Conservation (phyloP, 768 basidiomycete genomes). For the Kwoniella botswanensis region DNA sequence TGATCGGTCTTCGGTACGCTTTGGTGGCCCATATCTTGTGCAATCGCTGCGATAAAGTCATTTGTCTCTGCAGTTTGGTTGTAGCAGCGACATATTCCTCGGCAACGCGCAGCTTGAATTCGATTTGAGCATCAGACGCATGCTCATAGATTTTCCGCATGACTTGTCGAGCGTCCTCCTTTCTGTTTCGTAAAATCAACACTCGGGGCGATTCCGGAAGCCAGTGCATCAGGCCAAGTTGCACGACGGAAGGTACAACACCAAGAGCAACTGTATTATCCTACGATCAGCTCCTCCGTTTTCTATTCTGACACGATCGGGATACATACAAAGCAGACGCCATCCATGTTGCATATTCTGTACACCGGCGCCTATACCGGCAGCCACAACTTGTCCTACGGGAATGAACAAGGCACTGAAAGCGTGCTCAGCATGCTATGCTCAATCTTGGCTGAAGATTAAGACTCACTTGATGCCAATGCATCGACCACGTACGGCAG, state of each 20-base stretch:
- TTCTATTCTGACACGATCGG: too few relatives aligned
- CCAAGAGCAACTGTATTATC: slow-evolving; percentile 20
- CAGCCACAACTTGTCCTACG: slow-evolving; percentile 23
- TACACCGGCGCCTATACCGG: slow-evolving; percentile 22
- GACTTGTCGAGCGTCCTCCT: slow-evolving; percentile 20
- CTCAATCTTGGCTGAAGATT: background rate
- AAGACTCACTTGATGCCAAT: slow-evolving; percentile 24
- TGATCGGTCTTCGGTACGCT: slow-evolving; percentile 26
- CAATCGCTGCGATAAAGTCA: slow-evolving; percentile 5
- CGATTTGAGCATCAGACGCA: slow-evolving; percentile 18
- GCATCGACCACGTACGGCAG: slow-evolving; percentile 28
- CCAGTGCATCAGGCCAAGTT: slow-evolving; percentile 23
- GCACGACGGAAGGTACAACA: slow-evolving; percentile 27
- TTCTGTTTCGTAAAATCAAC: slow-evolving; percentile 12
- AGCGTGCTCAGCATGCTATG: background rate
- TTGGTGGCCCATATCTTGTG: slow-evolving; percentile 10
- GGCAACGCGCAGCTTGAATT: slow-evolving; percentile 30
- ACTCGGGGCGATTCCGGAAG: slow-evolving; percentile 38
- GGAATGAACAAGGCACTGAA: slow-evolving; percentile 33
- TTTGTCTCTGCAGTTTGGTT: slow-evolving; percentile 15
- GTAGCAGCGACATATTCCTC: slow-evolving; percentile 13
- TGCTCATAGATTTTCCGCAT: slow-evolving; percentile 19
- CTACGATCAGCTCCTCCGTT: too few relatives aligned
- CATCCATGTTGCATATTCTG: slow-evolving; percentile 14
- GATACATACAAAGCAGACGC: slow-evolving; percentile 16